Conservation (phyloP, 176 grass and related monocot genomes). For the Lolium rigidum region DNA sequence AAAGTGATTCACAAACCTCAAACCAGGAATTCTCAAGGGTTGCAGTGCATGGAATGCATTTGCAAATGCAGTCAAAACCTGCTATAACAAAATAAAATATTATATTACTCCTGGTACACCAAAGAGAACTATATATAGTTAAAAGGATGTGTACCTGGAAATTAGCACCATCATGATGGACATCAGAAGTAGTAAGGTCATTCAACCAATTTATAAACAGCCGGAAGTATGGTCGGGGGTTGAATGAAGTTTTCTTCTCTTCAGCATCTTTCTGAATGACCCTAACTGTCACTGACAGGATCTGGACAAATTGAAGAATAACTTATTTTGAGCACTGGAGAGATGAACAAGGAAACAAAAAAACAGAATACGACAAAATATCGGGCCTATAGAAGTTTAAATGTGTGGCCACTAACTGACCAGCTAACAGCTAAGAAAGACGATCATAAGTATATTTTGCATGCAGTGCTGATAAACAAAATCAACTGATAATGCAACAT, state of each 20-base stretch:
- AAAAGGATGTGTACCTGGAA: slow-evolving; percentile 59
- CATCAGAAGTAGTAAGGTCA: slow-evolving; percentile 67
- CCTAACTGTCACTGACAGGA: slow-evolving; percentile 65
- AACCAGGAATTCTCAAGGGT: slow-evolving; percentile 44
- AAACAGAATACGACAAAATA: neutral
- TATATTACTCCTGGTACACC: neutral
- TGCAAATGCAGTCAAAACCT: slow-evolving; percentile 49
- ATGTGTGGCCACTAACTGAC: neutral
- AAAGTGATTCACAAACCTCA: slow-evolving; percentile 40
- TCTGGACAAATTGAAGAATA: slow-evolving; percentile 54
- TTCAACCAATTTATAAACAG: slow-evolving; percentile 79
- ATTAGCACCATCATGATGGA: slow-evolving; percentile 62
- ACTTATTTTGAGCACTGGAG: slow-evolving; percentile 3
- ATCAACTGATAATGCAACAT: neutral
- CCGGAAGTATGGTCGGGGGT: slow-evolving; percentile 74
- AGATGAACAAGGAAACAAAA: neutral
- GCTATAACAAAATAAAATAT: neutral
- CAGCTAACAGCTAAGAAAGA: neutral
- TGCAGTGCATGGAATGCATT: slow-evolving; percentile 42
- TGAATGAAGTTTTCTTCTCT: slow-evolving; percentile 83
- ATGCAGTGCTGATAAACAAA: neutral
- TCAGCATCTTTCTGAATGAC: slow-evolving; percentile 76
- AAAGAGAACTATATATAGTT: slow-evolving; percentile 10
- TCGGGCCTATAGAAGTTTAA: neutral
- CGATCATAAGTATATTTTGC: neutral